Base-by-base conservation (phyloP, 2,329 filamentous ascomycete species). In the Paramyrothecium roridum region DNA sequence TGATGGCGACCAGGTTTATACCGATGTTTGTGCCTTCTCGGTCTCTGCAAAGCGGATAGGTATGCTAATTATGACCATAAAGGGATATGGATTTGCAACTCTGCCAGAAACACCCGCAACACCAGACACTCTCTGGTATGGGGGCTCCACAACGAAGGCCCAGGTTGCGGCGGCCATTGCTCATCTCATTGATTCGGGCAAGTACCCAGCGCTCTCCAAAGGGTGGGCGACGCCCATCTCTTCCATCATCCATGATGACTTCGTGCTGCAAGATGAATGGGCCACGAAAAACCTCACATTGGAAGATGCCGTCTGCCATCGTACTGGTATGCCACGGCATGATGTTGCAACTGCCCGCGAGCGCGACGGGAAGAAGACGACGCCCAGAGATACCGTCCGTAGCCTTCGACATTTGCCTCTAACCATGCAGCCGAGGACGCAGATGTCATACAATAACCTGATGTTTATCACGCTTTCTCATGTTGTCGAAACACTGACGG, bases 121-220 rank as follows among this genome's bases (percentile, higher is more conserved):
- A 62, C 71, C 52, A 56, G 69, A 78, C 30, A 84, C 81, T 0
- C 70, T 85, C 3, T 85, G 80, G 68, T 81, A 80, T 56, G 74
- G 73, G 2, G 84, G 76, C 2, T 84, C 80, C 46, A 83, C 76
- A 1, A 83, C 80, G 20, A 86, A 86, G 63, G 78, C 80, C 2
- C 76, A 82, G 49, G 79, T 77, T 0, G 75, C 78, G 1, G 80
- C 80, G 1, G 71, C 74, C 0, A 64, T 86, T 3, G 64, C 84
- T 1, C 74, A 78, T 1, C 63, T 82, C 2, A 74, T 85, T 8
- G 69, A 83, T 7, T 73, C 75, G n/a, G 70, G 78, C 8, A 34
- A 57, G 22, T 57, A 64, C 46, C 54, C 65, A 2, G 52, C 52
- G 2, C 50, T 63, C 22, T 37, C 67, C 63, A 60, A 77, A 3